Conservation (phyloP, 2,329 filamentous ascomycete genomes). For the Fusarium sp. region DNA sequence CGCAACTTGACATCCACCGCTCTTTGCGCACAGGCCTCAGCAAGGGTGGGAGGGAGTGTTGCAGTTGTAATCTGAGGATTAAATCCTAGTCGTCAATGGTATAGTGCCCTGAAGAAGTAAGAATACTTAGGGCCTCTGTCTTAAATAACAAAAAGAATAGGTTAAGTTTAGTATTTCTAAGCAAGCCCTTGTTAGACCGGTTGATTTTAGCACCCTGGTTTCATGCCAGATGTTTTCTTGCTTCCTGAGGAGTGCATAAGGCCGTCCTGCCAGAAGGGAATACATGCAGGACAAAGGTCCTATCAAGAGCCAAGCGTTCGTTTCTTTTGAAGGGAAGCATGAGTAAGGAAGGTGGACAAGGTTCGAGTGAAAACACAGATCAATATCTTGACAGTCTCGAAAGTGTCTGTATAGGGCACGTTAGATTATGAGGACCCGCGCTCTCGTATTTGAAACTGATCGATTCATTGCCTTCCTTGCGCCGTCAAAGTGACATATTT, state of each 20-base stretch:
- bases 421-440: constrained; percentile 25
- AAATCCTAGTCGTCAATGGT: not conserved
- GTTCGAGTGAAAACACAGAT: not conserved
- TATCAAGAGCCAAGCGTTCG: not conserved
- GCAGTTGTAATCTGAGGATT: not conserved
- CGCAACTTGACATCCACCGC: constrained; percentile 29
- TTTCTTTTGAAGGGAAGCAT: not conserved
- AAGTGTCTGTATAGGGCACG: constrained; percentile 10
- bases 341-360: not conserved
- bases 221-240: not conserved
- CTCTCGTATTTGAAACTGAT: constrained; percentile 26
- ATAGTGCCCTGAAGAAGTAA: not conserved
- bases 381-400: constrained; percentile 1
- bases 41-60: not conserved
- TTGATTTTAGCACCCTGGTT: not conserved
- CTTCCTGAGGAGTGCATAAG: not conserved
- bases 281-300: not conserved
- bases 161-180: not conserved
- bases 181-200: not conserved
- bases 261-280: not conserved
- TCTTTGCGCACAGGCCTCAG: constrained; percentile 36
- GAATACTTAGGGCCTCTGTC: not conserved
- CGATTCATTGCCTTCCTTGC: constrained; percentile 42
- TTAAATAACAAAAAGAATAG: not conserved
- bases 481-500: constrained; percentile 43